Conservation (phyloP, 495 filamentous ascomycete genomes). For the Neurospora sp. region DNA sequence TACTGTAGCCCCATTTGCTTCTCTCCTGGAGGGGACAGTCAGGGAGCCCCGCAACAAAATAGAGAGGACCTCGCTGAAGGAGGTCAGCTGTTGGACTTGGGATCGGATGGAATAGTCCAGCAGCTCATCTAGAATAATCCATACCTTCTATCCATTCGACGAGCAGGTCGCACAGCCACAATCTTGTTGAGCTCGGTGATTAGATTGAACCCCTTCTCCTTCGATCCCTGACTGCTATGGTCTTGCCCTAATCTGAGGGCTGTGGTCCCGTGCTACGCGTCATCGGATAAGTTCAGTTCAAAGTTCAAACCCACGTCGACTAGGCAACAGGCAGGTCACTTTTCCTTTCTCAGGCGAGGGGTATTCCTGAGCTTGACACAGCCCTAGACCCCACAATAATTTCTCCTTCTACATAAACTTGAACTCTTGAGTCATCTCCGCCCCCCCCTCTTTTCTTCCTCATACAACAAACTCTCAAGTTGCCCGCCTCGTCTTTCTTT, state of each 20-base stretch:
- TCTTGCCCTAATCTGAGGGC: background rate
- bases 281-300: background rate
- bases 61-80: background rate
- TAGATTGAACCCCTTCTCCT: background rate
- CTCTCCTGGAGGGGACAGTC: background rate
- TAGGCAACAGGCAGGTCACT: background rate
- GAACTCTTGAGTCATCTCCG: too few relatives aligned
- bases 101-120: background rate
- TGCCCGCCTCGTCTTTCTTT: background rate
- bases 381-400: background rate
- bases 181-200: background rate
- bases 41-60: background rate
- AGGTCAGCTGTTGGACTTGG: background rate
- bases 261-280: background rate
- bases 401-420: background rate
- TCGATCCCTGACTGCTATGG: background rate
- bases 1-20: background rate
- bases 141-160: background rate
- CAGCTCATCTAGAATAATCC: background rate
- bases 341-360: background rate
- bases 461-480: background rate
- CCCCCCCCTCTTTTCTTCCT: too few relatives aligned
- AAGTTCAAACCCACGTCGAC: background rate
- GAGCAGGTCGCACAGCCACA: background rate
- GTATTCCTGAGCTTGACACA: background rate